Percentiles rank a stretch among this genome's conserved stretches.
These are phyloP conservation scores for Dimargaris verticillata DNA, from an alignment of 192 early-diverging fungal genomes.

Conservation along the genomic window DNA sequence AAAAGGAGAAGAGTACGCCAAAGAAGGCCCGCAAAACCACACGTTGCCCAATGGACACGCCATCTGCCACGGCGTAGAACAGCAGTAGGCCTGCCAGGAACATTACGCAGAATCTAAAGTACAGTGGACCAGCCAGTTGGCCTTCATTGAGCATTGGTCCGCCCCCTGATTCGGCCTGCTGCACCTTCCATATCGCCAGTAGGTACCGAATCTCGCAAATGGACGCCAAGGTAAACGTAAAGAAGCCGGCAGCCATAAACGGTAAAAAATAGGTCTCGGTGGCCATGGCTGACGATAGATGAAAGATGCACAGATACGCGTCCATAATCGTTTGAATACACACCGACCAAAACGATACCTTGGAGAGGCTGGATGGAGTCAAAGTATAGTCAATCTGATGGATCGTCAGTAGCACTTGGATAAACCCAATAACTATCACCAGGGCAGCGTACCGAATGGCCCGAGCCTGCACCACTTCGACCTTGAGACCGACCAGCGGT, in stretches of 20 bases:
- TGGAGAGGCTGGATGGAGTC: constrained; percentile 48
- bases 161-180: constrained; percentile 37
- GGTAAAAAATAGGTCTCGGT: constrained; percentile 36
- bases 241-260: constrained; percentile 39
- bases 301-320: constrained; percentile 41
- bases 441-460: constrained; percentile 16
- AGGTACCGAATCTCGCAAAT: constrained; percentile 56
- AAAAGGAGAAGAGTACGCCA: constrained; percentile 44
- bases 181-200: constrained; percentile 45
- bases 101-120: constrained; percentile 25
- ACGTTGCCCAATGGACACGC: constrained; percentile 28
- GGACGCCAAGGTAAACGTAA: constrained; percentile 48
- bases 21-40: constrained; percentile 25
- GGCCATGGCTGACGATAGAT: constrained; percentile 38
- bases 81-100: constrained; percentile 40
- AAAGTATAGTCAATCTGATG: constrained; percentile 46
- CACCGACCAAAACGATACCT: constrained; percentile 48
- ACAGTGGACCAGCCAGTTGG: constrained; percentile 17
- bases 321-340: constrained; percentile 43
- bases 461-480: constrained; percentile 10
- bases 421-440: constrained; percentile 12
- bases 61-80: constrained; percentile 38
- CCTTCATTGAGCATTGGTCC: constrained; percentile 15
- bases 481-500: constrained; percentile 11
- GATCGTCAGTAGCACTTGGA: constrained; percentile 24